Percentiles rank a stretch among this genome's conserved stretches.
Evolutionary conservation across 306 rosid genomes (phyloP).

Genomic region (Medicago lupulina): DNA sequence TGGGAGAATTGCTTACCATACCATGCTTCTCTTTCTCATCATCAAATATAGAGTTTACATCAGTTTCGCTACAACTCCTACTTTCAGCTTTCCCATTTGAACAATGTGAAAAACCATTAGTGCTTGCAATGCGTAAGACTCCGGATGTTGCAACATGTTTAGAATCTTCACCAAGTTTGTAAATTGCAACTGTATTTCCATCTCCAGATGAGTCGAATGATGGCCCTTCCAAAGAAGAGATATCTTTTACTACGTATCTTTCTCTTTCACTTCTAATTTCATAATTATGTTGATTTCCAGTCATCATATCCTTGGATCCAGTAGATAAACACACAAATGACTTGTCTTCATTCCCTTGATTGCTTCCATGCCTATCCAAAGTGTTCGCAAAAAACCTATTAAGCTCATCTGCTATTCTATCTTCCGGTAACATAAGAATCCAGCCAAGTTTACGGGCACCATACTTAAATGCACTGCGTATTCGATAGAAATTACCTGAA

Average conservation of each 20-base stretch:
- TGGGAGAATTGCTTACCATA: conserved; percentile 37
- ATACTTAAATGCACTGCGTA: conserved; percentile 85
- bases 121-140: conserved; percentile 37
- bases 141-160: conserved; percentile 40
- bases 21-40: conserved; percentile 49
- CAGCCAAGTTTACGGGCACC: conserved; percentile 88
- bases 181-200: conserved; percentile 40
- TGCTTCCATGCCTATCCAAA: conserved; percentile 67
- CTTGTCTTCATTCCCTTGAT: conserved; percentile 51
- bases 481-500: conserved; percentile 82
- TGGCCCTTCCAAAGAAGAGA: conserved; percentile 36
- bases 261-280: conserved; percentile 44
- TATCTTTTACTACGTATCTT: conserved; percentile 39
- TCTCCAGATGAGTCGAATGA: conserved; percentile 31
- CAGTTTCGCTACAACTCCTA: conserved; percentile 32
- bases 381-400: conserved; percentile 68
- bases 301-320: conserved; percentile 39
- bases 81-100: conserved; percentile 50
- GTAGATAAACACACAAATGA: conserved; percentile 37
- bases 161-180: conserved; percentile 39
- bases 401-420: conserved; percentile 69
- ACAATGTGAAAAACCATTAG: conserved; percentile 43
- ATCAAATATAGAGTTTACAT: conserved; percentile 40
- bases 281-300: conserved; percentile 43
- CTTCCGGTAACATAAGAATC: conserved; percentile 69